Percentiles rank a stretch among this genome's conserved stretches.
Evolutionary conservation across 2,329 filamentous ascomycete genomes (phyloP).

Genomic region (Fusarium annulatum): DNA sequence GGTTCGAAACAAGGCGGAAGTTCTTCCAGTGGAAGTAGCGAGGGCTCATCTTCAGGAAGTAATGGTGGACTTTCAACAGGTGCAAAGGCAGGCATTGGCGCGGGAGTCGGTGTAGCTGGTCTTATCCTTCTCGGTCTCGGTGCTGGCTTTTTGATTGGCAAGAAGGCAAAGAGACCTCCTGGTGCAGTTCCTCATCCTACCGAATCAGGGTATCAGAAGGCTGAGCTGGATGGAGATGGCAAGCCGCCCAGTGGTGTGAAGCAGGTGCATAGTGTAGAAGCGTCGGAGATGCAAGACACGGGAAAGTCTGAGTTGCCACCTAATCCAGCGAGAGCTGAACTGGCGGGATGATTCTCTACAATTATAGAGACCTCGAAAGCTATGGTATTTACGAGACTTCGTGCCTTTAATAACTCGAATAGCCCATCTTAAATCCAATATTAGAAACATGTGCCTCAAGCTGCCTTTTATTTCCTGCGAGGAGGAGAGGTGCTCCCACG

Average conservation of each 20-base stretch:
- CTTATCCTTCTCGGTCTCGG: neutral
- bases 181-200: fast-evolving
- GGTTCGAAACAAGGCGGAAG: neutral
- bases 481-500: too few relatives aligned
- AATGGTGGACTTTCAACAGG: neutral
- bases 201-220: neutral
- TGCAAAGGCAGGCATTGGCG: neutral
- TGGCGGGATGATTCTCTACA: fast-evolving
- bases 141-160: neutral
- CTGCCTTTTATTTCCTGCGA: neutral
- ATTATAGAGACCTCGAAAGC: fast-evolving
- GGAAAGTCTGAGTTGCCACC: fast-evolving
- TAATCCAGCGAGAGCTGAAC: neutral
- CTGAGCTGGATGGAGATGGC: neutral
- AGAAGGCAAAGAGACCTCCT: neutral
- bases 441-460: too few relatives aligned
- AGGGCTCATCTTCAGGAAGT: fast-evolving
- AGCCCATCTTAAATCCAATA: fast-evolving
- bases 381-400: fast-evolving
- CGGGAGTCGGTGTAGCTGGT: neutral
- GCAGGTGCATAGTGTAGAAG: neutral
- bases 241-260: neutral
- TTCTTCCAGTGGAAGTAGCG: fast-evolving
- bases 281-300: neutral
- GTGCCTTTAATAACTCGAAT: fast-evolving